Evolutionary conservation across 148 eudicot genomes (phyloP).

Genomic region (Vaccinium vitisidaea): DNA sequence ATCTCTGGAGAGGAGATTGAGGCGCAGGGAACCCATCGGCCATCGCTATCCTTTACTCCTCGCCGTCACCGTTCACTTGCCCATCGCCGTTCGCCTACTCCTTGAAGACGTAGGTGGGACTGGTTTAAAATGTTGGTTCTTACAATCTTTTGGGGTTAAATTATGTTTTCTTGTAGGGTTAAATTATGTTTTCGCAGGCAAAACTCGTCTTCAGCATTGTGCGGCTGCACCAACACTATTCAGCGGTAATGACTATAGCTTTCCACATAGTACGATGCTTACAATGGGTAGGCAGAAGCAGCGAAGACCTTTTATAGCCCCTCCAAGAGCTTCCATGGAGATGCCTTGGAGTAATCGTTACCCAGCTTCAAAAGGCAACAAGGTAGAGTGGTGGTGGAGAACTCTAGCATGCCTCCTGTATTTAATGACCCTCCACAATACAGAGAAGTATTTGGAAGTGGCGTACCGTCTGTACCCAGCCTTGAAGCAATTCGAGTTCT

Average conservation of each 20-base stretch:
- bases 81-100: too few species aligned
- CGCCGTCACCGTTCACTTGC: too few species aligned
- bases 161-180: too few species aligned
- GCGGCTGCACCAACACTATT: constrained; percentile 46
- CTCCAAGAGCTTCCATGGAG: constrained; percentile 62
- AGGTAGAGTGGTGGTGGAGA: constrained; percentile 95
- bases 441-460: constrained; percentile 83
- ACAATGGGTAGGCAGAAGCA: constrained; percentile 23
- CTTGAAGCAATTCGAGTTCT: constrained; percentile 62
- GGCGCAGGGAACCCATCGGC: too few species aligned
- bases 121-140: too few species aligned
- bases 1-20: too few species aligned
- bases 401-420: constrained; percentile 76
- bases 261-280: constrained; percentile 30
- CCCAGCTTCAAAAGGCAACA: constrained; percentile 59
- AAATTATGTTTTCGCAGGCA: constrained; percentile 30
- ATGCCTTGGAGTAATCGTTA: constrained; percentile 55
- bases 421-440: constrained; percentile 73
- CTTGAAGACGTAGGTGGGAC: too few species aligned
- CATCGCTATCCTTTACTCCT: too few species aligned
- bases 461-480: constrained; percentile 76
- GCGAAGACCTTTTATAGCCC: not conserved
- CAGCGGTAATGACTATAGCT: constrained; percentile 43
- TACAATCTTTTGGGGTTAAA: too few species aligned
- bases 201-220: constrained; percentile 20